Evolutionary conservation across 257 asterid genomes (phyloP).

Genomic region (Solanum paucissectum): DNA sequence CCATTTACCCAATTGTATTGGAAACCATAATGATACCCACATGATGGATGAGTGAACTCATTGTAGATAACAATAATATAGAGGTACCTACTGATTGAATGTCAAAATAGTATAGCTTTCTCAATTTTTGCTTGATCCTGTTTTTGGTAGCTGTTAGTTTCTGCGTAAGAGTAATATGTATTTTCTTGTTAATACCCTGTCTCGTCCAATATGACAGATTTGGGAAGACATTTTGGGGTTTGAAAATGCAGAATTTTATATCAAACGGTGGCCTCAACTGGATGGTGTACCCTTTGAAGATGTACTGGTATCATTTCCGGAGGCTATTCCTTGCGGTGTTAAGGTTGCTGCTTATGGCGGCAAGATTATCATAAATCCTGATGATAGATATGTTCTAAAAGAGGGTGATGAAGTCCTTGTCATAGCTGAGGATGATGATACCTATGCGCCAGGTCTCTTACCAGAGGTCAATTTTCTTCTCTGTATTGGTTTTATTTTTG

Average conservation of each 20-base stretch:
- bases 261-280: constrained; percentile 84
- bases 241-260: constrained; percentile 93
- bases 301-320: constrained; percentile 72
- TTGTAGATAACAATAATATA: neutral
- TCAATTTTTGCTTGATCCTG: neutral
- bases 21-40: neutral
- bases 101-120: neutral
- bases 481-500: neutral
- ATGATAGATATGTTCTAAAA: constrained; percentile 61
- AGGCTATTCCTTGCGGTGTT: constrained; percentile 94
- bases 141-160: neutral
- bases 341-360: constrained; percentile 79
- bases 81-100: neutral
- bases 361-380: constrained; percentile 80
- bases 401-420: constrained; percentile 95
- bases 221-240: constrained; percentile 99
- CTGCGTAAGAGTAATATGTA: neutral
- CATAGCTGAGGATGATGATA: constrained; percentile 98
- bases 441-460: constrained; percentile 80
- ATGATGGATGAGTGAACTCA: neutral
- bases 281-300: constrained; percentile 70
- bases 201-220: constrained; percentile 43
- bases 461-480: constrained; percentile 55
- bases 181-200: neutral
- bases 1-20: neutral